These are phyloP conservation scores for Allium fistulosum DNA, from an alignment of 106 monocot species.

Conservation along the genomic window DNA sequence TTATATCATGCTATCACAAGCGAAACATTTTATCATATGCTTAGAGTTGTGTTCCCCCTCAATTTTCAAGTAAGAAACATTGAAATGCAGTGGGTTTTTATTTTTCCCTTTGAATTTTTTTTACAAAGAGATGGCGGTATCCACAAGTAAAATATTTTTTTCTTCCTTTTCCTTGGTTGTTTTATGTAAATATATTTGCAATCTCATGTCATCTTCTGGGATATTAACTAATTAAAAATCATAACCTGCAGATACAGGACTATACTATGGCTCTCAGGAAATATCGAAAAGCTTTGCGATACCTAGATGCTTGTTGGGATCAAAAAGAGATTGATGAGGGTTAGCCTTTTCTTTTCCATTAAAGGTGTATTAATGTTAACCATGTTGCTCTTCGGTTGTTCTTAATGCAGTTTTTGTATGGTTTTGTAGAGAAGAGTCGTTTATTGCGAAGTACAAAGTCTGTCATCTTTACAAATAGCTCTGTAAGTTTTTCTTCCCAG, in stretches of 20 bases:
- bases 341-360: constrained; percentile 1
- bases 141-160: no score
- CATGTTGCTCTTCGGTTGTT: neutral
- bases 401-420: constrained; percentile 1
- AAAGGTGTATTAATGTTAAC: neutral
- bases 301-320: constrained; percentile 51
- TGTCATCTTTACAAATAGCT: constrained; percentile 46
- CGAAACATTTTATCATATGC: no score
- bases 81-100: no score
- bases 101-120: no score
- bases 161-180: no score
- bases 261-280: constrained; percentile 52
- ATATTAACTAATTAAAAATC: no score
- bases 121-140: no score
- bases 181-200: no score
- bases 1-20: no score
- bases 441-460: constrained; percentile 47
- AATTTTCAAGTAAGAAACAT: no score
- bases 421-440: constrained; percentile 35
- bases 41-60: no score
- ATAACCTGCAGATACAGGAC: constrained; percentile 31
- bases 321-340: constrained; percentile 57
- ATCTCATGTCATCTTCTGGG: no score
- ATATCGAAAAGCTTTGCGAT: constrained; percentile 44
- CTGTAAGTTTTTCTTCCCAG: constrained; percentile 26